These are phyloP conservation scores for Myriangium duriaei DNA, from an alignment of 2,329 filamentous ascomycete genomes.

Conservation along the genomic window DNA sequence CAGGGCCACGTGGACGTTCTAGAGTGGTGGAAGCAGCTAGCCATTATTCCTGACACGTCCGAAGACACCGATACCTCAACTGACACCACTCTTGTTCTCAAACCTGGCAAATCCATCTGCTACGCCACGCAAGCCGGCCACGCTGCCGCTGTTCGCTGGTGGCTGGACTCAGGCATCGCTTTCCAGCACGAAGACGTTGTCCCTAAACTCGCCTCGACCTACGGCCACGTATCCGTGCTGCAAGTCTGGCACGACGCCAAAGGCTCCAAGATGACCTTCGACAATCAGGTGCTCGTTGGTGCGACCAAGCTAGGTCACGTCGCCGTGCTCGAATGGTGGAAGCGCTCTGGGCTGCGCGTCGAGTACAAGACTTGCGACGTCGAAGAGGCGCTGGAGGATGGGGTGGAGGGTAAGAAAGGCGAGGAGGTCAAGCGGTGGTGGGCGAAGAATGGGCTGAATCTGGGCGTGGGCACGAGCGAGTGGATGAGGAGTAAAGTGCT, in stretches of 20 bases:
- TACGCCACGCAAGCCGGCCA: constrained; percentile 75
- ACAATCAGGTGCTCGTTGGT: constrained; percentile 70
- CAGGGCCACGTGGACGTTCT: constrained; percentile 76
- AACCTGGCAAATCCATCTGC: constrained; percentile 73
- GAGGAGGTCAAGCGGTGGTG: constrained; percentile 73
- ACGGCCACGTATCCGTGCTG: constrained; percentile 73
- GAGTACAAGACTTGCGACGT: constrained; percentile 95
- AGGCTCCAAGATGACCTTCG: constrained; percentile 67
- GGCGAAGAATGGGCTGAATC: constrained; percentile 69
- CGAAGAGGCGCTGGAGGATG: constrained; percentile 86
- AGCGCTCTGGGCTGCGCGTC: constrained; percentile 59
- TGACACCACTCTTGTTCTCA: constrained; percentile 41
- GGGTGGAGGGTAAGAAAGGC: constrained; percentile 55
- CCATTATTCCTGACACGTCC: constrained; percentile 23
- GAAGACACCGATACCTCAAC: constrained; percentile 15
- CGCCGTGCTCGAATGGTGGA: constrained; percentile 86
- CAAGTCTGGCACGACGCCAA: constrained; percentile 69
- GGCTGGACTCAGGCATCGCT: constrained; percentile 69
- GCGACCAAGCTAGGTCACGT: constrained; percentile 81
- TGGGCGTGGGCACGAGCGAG: constrained; percentile 71
- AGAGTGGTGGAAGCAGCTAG: constrained; percentile 81
- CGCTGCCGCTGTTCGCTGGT: constrained; percentile 69
- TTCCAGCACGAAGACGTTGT: constrained; percentile 71
- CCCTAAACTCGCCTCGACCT: constrained; percentile 69
- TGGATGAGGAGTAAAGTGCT: constrained; percentile 71